Evolutionary conservation across 371 early-diverging fungal genomes (phyloP).

Genomic region (Syncephalastrum monosporum): DNA sequence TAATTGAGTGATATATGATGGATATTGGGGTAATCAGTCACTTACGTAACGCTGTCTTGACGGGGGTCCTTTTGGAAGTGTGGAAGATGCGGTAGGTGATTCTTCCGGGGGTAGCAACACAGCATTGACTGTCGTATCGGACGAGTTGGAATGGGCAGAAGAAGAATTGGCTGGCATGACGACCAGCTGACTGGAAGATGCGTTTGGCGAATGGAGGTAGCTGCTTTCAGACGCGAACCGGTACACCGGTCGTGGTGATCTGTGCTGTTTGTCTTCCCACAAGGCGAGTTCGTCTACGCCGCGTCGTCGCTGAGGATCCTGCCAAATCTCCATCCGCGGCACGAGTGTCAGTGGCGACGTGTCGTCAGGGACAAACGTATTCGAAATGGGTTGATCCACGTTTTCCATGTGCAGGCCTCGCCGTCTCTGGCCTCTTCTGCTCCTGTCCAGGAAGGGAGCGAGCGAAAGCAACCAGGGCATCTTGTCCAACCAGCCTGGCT

Average conservation of each 20-base stretch:
- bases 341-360: conserved; percentile 37
- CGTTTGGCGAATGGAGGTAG: neutral
- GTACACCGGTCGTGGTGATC: conserved; percentile 1
- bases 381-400: conserved; percentile 16
- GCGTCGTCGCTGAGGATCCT: conserved; percentile 37
- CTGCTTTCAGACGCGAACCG: neutral
- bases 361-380: conserved; percentile 30
- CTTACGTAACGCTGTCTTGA: neutral
- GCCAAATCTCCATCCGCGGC: conserved; percentile 31
- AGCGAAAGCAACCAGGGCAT: too few species aligned
- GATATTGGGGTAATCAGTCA: neutral
- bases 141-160: neutral
- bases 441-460: neutral
- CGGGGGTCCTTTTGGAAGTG: neutral
- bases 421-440: neutral
- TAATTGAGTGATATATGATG: neutral
- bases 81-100: neutral
- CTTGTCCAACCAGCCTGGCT: too few species aligned
- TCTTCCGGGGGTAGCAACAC: too few species aligned
- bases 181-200: neutral
- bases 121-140: neutral
- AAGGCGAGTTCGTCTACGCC: conserved; percentile 45
- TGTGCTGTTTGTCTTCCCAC: conserved; percentile 31
- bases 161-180: neutral
- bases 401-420: conserved; percentile 4